Evolutionary conservation across 352 stramenopile species (phyloP).

Genomic region (Pythium rhizo-oryzae): DNA sequence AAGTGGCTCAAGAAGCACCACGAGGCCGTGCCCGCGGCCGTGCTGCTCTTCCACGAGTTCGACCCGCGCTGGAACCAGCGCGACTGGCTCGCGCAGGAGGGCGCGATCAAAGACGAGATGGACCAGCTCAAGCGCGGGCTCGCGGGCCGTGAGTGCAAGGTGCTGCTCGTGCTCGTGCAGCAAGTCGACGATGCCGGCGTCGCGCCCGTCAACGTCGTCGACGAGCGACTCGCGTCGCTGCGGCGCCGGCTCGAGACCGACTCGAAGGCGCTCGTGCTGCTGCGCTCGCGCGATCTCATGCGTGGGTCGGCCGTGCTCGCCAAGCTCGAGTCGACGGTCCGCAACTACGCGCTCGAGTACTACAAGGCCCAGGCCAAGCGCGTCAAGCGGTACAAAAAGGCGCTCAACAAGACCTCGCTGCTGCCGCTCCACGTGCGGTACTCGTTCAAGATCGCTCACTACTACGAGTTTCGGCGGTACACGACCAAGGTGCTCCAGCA

Average conservation of each 20-base stretch:
- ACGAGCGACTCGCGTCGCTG: conserved; percentile 74
- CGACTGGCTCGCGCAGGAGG: conserved; percentile 77
- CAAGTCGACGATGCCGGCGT: conserved; percentile 72
- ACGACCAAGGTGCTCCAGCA: conserved; percentile 87
- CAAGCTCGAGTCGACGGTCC: conserved; percentile 76
- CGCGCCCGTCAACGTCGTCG: conserved; percentile 60
- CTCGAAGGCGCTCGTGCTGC: conserved; percentile 71
- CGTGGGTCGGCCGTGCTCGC: conserved; percentile 57
- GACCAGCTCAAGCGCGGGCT: conserved; percentile 71
- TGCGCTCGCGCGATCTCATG: conserved; percentile 66
- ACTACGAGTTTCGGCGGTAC: conserved; percentile 87
- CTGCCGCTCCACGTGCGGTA: conserved; percentile 68
- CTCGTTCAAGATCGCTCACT: conserved; percentile 91
- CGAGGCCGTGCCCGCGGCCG: conserved; percentile 73
- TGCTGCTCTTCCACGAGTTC: conserved; percentile 86
- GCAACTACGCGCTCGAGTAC: conserved; percentile 84
- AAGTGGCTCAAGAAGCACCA: conserved; percentile 90
- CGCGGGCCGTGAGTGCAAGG: conserved; percentile 68
- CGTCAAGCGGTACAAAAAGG: conserved; percentile 89
- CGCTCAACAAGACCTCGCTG: conserved; percentile 62
- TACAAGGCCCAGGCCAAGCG: conserved; percentile 89
- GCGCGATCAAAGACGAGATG: conserved; percentile 68
- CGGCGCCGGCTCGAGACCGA: conserved; percentile 73
- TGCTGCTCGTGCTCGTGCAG: conserved; percentile 81
- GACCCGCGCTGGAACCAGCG: conserved; percentile 71